Conservation (phyloP, 768 basidiomycete genomes). For the Psilocybe tampanensis region DNA sequence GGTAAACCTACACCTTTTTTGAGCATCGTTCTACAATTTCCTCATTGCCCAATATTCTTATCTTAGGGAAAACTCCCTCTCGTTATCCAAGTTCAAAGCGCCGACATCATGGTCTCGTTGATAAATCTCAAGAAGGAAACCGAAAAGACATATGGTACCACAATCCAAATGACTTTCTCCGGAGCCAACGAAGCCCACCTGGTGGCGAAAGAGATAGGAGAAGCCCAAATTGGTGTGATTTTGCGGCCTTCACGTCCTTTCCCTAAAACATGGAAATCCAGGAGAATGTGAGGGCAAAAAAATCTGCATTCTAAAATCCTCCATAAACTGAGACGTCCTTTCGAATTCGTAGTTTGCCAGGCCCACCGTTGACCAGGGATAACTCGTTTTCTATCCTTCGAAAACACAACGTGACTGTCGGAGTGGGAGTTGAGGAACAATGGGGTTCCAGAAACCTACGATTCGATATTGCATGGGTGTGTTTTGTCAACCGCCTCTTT, state of each 20-base stretch:
- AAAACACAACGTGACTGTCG: conserved; percentile 69
- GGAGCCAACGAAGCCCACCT: conserved; percentile 72
- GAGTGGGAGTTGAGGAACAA: conserved; percentile 58
- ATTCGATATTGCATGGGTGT: conserved; percentile 79
- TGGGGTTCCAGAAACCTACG: conserved; percentile 67
- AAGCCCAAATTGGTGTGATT: conserved; percentile 71
- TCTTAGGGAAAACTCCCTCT: conserved; percentile 57
- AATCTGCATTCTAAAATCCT: background rate
- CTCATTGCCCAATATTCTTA: conserved; percentile 17
- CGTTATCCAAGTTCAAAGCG: conserved; percentile 63
- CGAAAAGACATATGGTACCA: conserved; percentile 41
- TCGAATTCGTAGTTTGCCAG: conserved; percentile 34
- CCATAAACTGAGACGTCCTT: background rate
- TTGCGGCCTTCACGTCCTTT: conserved; percentile 66
- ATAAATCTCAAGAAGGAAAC: conserved; percentile 65
- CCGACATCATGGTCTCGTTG: conserved; percentile 69
- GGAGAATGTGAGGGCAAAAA: conserved; percentile 51
- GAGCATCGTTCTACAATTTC: background rate
- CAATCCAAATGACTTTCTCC: conserved; percentile 49
- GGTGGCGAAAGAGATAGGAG: conserved; percentile 70
- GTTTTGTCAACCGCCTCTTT: conserved; percentile 25
- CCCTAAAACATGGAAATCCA: conserved; percentile 67
- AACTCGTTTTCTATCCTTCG: conserved; percentile 59
- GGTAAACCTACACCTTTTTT: conserved; percentile 31
- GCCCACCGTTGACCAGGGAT: conserved; percentile 47